These are phyloP conservation scores for Suaeda aralocaspica DNA, from an alignment of 148 eudicot species.

Conservation along the genomic window DNA sequence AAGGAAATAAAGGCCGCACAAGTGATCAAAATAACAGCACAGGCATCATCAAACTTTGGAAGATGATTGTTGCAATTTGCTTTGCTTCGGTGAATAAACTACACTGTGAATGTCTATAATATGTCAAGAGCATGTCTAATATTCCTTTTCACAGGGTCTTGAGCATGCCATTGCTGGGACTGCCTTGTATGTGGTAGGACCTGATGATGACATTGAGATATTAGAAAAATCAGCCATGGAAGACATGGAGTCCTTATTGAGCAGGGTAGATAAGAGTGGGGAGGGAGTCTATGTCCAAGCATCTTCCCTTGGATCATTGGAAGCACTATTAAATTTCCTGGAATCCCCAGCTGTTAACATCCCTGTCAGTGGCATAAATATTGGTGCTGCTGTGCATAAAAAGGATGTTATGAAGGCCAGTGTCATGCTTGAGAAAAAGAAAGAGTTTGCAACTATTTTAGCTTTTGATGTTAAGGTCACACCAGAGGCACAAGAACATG, in stretches of 20 bases:
- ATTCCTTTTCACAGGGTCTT: conserved; percentile 50
- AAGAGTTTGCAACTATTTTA: conserved; percentile 83
- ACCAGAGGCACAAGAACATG: conserved; percentile 81
- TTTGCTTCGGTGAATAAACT: background rate
- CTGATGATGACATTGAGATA: conserved; percentile 73
- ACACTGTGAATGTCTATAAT: background rate
- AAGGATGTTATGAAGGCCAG: conserved; percentile 96
- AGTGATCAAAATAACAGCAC: conserved; percentile 95
- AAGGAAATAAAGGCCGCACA: conserved; percentile 95
- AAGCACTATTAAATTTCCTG: conserved; percentile 78
- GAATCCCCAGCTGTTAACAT: conserved; percentile 77
- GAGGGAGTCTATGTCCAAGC: conserved; percentile 97
- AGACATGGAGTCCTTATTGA: conserved; percentile 77
- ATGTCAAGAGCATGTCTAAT: background rate
- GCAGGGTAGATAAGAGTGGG: conserved; percentile 79
- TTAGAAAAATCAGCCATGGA: conserved; percentile 65
- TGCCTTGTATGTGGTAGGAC: conserved; percentile 74
- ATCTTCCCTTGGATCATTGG: conserved; percentile 91
- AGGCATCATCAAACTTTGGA: conserved; percentile 41
- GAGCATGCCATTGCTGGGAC: conserved; percentile 98
- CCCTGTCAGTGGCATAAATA: conserved; percentile 91
- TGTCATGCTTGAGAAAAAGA: conserved; percentile 97
- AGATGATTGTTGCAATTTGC: background rate
- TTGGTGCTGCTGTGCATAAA: conserved; percentile 92
- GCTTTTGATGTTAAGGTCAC: conserved; percentile 98